Percentiles rank a stretch among this genome's conserved stretches.
Conservation (phyloP, 805 yeast species). For the Kodamaea kaohsiungensis region DNA sequence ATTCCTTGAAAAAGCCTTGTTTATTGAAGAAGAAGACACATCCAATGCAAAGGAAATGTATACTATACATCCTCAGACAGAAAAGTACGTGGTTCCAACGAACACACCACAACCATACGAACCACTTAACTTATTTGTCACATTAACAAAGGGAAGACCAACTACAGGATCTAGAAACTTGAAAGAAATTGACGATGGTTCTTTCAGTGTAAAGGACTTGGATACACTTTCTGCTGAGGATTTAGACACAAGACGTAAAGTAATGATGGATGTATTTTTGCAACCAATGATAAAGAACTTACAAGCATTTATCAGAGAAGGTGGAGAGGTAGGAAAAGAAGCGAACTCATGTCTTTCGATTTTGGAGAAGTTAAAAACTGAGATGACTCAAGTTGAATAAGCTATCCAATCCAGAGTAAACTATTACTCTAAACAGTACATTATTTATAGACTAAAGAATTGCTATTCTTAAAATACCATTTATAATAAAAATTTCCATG, state of each 20-base stretch:
- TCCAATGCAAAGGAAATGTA: constrained; percentile 6
- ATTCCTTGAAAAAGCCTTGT: constrained; percentile 48
- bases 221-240: constrained; percentile 61
- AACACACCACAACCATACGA: constrained; percentile 62
- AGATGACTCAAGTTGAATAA: constrained; percentile 1
- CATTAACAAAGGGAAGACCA: constrained; percentile 27
- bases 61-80: constrained; percentile 48
- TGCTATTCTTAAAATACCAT: too few relatives aligned
- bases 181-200: constrained; percentile 23
- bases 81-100: constrained; percentile 52
- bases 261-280: constrained; percentile 54
- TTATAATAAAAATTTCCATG: too few relatives aligned
- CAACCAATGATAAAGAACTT: constrained; percentile 53
- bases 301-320: constrained; percentile 57
- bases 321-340: constrained; percentile 68
- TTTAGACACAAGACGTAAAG: constrained; percentile 50
- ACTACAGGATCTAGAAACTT: constrained; percentile 7
- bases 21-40: constrained; percentile 21
- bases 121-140: constrained; percentile 58
- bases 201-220: constrained; percentile 36
- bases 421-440: background rate
- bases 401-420: background rate
- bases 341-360: constrained; percentile 29
- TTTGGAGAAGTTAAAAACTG: constrained; percentile 10
- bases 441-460: background rate